Evolutionary conservation across 352 stramenopile species (phyloP), one percentile per base, ranked within the genome.

Genomic region (Thraustochytrium sp.): DNA sequence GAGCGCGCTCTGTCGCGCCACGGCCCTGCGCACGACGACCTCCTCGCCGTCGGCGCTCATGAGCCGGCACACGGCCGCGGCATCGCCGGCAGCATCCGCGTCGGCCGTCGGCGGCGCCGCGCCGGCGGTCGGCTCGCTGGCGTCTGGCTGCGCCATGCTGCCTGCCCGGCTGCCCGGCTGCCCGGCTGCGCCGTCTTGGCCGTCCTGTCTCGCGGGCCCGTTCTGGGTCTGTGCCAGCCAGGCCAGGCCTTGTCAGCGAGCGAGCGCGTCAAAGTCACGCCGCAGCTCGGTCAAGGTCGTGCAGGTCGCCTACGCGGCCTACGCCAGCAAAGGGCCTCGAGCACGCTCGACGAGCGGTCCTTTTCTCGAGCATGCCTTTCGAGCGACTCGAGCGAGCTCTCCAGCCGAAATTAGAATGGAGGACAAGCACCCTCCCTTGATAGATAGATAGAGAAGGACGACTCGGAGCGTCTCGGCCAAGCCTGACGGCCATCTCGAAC

Each of bases 1-100:
- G 42, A 99, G 91, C 86, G 99, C 95, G 53, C 91, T 97, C 95
- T 98, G 98, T 87, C 93, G 92, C 3, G 95, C 96, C 64, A 99
- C 94, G 51, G 90, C 92, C 36, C 92, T 90, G 54, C 93, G 89
- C 42, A 99, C 93, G 85, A 97, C 90, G 89, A 98, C 99, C 84
- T 90, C 92, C 86, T 98, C 95, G 82, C 96, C 97, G 85, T 99
- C 96, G 90, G 98, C 97, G 76, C 87, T 92, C 11, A 54, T 75
- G 23, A 75, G 62, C 31, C 40, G 5, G 62, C 62, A 75, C 11
- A 31, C 26, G 16, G 51, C 11, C 51, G 29, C 21, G 26, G 4
- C 26, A 55, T 23, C n/a, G n/a, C 16, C n/a, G 18, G 48, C n/a
- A 55, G 18, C 48, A 18, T 55, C 48, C 48, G 18, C 48, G 18